Evolutionary conservation across 139 green algal species (phyloP), one percentile per base, ranked within the genome.

Genomic region (Auxenochlorella pyrenoidosa): DNA sequence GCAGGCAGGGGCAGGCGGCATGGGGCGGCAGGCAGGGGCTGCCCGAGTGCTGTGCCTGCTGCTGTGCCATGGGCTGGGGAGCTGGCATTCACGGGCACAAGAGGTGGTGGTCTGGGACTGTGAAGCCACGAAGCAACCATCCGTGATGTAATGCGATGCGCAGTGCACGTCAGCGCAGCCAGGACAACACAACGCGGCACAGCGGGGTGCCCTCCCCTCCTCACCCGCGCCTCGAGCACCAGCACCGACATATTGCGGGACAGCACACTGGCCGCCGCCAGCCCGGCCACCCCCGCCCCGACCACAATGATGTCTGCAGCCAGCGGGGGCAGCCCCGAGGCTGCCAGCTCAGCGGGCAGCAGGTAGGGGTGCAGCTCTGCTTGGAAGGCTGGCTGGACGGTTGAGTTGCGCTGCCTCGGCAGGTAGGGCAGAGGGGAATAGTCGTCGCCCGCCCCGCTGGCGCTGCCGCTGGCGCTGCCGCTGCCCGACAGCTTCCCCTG

Each of bases 221-320:
- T 85, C 40, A 85, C 80, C 63, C 80, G 40, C 10, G 80, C 82
- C n/a, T 86, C 82, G 0, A 86, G 82, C 32, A 86, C 43, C 19
- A 79, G 32, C 43, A 86, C 82, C 28, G 66, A n/a, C 82, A 79
- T 51, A n/a, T 51, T 38, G 21, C 8, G 18, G 2, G 80, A 15
- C 66, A 86, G 44, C 19, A 36, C 10, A 13, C 28, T 15, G 1
- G 82, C 82, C 2, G 82, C 82, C 22, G 40, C 26, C n/a, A 86
- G 66, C 21, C 82, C 82, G 6, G 82, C 82, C 18, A 79, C n/a
- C 19, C 82, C 82, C 4, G 66, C 65, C 3, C 82, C 82, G 10
- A 86, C n/a, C 0, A 86, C n/a, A 21, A 86, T 86, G 66, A 86
- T 66, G 66, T 86, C 82, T 10, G 82, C 82, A 34, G 30, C 51